Evolutionary conservation across 352 stramenopile genomes (phyloP).

Genomic region (Peronospora destructor): DNA sequence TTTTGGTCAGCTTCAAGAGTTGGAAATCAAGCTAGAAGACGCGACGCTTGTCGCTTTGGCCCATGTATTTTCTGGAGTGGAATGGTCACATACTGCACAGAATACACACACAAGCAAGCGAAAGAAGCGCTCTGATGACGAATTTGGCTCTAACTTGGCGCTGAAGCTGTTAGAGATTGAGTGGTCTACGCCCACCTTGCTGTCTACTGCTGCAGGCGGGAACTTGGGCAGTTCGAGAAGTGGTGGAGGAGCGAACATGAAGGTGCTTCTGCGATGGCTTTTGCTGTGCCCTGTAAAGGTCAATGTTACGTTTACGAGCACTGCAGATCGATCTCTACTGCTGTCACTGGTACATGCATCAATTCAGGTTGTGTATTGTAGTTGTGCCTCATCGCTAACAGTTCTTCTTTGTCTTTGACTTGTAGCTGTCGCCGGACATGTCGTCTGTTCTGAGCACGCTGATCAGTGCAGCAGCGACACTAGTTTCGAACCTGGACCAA

Average conservation of each 20-base stretch:
- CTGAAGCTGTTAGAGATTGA: constrained; percentile 49
- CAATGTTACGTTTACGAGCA: constrained; percentile 85
- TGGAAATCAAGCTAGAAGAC: constrained; percentile 84
- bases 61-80: constrained; percentile 65
- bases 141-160: constrained; percentile 45
- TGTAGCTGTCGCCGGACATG: constrained; percentile 72
- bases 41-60: constrained; percentile 66
- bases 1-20: constrained; percentile 77
- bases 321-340: constrained; percentile 71
- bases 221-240: constrained; percentile 24
- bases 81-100: constrained; percentile 41
- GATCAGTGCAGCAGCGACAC: constrained; percentile 68
- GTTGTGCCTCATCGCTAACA: background rate
- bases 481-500: constrained; percentile 82
- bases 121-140: constrained; percentile 11
- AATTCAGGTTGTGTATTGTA: background rate
- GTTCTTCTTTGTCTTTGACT: constrained; percentile 2
- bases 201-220: constrained; percentile 28
- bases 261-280: constrained; percentile 72
- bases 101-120: constrained; percentile 23
- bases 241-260: constrained; percentile 48
- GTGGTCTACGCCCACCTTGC: constrained; percentile 44
- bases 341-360: constrained; percentile 53
- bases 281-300: constrained; percentile 81
- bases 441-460: constrained; percentile 70